Base-by-base conservation (phyloP, 2,329 filamentous ascomycete species). In the Clonostachys rosea region DNA sequence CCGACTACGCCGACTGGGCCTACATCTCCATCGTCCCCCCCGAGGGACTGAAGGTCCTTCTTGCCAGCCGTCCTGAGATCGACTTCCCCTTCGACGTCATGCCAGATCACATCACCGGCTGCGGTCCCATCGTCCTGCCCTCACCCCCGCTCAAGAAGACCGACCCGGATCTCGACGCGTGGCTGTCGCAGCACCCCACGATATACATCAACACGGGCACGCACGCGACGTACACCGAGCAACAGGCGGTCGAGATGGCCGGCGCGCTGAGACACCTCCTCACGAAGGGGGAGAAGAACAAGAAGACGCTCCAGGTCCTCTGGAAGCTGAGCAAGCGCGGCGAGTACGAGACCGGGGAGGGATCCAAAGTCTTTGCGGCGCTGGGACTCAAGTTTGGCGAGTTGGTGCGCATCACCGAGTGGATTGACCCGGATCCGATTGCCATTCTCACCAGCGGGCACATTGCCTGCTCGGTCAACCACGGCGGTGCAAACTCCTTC, bases 151-250 rank as follows among this genome's bases (percentile, higher is more conserved):
- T 75, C 0, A 42, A 56, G 12, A 58, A 65, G 3, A 51, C 59
- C 1, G 71, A 76, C 34, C 60, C 67, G 0, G 62, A 67, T n/a
- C 56, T 79, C 9, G 55, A 58, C 2, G 40, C 41, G 2, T 79
- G 75, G 76, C 59, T 78, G 5, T 50, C 55, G 1, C 54, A 58
- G 4, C 60, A 60, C 0, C 69, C 71, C 3, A 77, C 73, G 0
- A 56, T 79, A 0, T 64, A 75, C n/a, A 62, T 79, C 34, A 76
- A 74, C 49, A 56, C 78, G 2, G 76, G 76, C 1, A 71, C 72
- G 0, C 60, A 67, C 4, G 56, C 61, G 42, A 54, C 52, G 0
- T 54, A 64, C 5, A 54, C 59, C 1, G 56, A 63, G 4, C 54
- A 60, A 0, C 61, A 69, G 42, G 69, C 68, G 0, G 43, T 58